Evolutionary conservation across 345 rosid species (phyloP).

Genomic region (Gossypium longicalyx): DNA sequence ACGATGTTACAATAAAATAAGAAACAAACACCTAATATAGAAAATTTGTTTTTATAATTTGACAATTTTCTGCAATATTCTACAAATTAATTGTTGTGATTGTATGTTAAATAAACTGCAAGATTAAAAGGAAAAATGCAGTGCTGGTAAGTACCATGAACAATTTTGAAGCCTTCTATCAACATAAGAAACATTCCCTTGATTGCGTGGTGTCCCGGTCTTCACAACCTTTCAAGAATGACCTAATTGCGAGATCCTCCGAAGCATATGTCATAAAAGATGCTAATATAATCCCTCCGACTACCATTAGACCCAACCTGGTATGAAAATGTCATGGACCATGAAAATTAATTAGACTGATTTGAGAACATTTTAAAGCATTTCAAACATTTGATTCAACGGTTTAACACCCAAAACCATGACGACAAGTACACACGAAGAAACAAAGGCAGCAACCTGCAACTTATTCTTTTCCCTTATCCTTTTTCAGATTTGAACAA

Average conservation of each 20-base stretch:
- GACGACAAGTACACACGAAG: neutral
- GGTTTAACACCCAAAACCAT: neutral
- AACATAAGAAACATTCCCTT: neutral
- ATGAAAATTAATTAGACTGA: neutral
- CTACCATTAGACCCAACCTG: conserved; percentile 90
- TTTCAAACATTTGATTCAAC: neutral
- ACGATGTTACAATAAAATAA: too few species aligned
- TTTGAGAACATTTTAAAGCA: neutral
- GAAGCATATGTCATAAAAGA: conserved; percentile 92
- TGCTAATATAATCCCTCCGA: conserved; percentile 65
- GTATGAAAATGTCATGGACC: neutral
- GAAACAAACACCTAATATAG: too few species aligned
- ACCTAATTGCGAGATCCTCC: conserved; percentile 66
- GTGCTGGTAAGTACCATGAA: neutral
- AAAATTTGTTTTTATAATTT: neutral
- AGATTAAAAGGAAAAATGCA: neutral
- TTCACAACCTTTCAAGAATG: conserved; percentile 26
- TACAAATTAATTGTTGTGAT: neutral
- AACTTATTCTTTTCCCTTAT: neutral
- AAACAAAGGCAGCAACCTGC: neutral
- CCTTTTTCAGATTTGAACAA: neutral
- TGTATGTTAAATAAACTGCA: neutral
- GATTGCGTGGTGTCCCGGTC: neutral
- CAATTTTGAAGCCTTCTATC: neutral
- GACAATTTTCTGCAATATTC: neutral